These are phyloP conservation scores for Fusarium vanettenii DNA, from an alignment of 2,329 filamentous ascomycete genomes.

Conservation along the genomic window DNA sequence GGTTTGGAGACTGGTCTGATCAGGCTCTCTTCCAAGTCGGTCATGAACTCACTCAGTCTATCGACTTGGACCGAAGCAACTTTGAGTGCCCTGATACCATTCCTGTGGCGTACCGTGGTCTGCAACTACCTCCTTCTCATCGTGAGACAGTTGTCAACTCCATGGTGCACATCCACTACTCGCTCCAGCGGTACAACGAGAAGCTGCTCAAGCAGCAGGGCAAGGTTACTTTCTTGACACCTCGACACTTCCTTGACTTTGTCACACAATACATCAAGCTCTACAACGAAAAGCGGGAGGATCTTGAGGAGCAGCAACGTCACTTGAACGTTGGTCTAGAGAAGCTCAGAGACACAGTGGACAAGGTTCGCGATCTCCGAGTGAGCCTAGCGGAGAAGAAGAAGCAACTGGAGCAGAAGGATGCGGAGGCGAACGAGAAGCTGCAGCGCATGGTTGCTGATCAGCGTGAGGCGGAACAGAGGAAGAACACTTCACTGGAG, in stretches of 20 bases:
- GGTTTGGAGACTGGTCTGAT: conserved; percentile 99
- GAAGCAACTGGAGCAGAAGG: conserved; percentile 90
- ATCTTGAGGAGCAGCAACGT: conserved; percentile 97
- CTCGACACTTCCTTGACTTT: conserved; percentile 97
- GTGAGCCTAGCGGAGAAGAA: conserved; percentile 95
- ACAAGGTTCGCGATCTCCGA: conserved; percentile 94
- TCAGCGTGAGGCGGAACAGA: conserved; percentile 92
- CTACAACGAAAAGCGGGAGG: conserved; percentile 98
- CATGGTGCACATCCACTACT: conserved; percentile 99
- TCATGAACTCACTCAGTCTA: conserved; percentile 93
- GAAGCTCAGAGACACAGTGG: conserved; percentile 95
- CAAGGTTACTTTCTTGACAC: conserved; percentile 91
- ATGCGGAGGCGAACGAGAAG: conserved; percentile 96
- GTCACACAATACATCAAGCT: conserved; percentile 97
- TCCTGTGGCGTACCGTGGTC: conserved; percentile 89
- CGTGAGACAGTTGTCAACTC: conserved; percentile 94
- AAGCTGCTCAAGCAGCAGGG: conserved; percentile 92
- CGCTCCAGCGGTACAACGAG: conserved; percentile 87
- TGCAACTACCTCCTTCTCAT: conserved; percentile 87
- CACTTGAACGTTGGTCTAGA: conserved; percentile 98
- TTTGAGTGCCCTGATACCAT: conserved; percentile 91
- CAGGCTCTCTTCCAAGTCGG: conserved; percentile 98
- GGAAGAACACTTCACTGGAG: conserved; percentile 87
- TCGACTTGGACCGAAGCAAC: conserved; percentile 90
- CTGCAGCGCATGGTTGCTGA: conserved; percentile 97